phyloP scores from a whole-genome alignment of 805 yeast genomes.

The Metschnikowia aberdeeniae region DNA sequence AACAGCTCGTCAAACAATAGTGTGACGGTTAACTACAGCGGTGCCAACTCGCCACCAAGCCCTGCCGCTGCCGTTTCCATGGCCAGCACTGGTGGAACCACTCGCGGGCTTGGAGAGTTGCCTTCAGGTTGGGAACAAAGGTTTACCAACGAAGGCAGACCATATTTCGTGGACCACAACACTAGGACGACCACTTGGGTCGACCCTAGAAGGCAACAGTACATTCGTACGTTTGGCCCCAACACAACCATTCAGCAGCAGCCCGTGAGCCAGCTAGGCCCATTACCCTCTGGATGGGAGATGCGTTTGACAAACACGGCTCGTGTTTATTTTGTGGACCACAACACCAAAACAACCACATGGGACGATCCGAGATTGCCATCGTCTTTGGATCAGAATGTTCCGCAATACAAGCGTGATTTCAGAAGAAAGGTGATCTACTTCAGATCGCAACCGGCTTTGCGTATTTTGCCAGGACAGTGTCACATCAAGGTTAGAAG shows the following conservation, averaged over 20 bases:
- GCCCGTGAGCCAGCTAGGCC: slow-evolving; percentile 96
- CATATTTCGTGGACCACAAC: slow-evolving; percentile 97
- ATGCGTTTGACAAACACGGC: slow-evolving; percentile 99
- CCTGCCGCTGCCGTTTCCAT: slow-evolving; percentile 65
- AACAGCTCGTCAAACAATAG: slow-evolving; percentile 35
- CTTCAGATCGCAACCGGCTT: slow-evolving; percentile 97
- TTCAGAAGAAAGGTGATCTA: slow-evolving; percentile 96
- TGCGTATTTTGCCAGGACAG: slow-evolving; percentile 96
- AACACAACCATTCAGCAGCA: slow-evolving; percentile 93
- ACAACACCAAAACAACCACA: slow-evolving; percentile 97
- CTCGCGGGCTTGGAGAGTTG: slow-evolving; percentile 93
- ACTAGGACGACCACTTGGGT: slow-evolving; percentile 99
- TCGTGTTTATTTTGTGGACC: slow-evolving; percentile 97
- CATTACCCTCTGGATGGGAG: slow-evolving; percentile 99
- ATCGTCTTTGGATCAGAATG: slow-evolving; percentile 94
- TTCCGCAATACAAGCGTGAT: slow-evolving; percentile 98
- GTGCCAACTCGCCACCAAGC: slow-evolving; percentile 49
- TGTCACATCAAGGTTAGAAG: slow-evolving; percentile 97
- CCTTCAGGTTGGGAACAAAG: slow-evolving; percentile 99
- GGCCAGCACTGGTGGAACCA: slow-evolving; percentile 82
- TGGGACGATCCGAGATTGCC: slow-evolving; percentile 99
- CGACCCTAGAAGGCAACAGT: slow-evolving; percentile 98
- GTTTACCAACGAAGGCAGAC: slow-evolving; percentile 96
- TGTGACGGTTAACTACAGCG: slow-evolving; percentile 44
- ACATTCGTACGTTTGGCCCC: slow-evolving; percentile 91